Conservation (phyloP, 106 monocot genomes). For the Dioscorea alata region DNA sequence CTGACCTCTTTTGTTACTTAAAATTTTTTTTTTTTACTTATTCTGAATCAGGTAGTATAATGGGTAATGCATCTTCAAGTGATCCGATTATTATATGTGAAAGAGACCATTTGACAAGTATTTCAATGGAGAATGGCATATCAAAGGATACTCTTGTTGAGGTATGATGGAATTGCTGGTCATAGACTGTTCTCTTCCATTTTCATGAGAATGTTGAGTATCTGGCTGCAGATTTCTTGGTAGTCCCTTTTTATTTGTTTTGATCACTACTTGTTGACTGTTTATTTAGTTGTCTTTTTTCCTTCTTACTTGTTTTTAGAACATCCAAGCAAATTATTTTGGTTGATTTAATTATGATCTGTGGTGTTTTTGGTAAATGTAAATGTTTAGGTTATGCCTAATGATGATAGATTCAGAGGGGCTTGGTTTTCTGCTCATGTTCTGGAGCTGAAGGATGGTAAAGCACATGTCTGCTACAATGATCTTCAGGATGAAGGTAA, state of each 20-base stretch:
- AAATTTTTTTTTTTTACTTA: not conserved
- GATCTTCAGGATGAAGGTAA: slow-evolving; percentile 62
- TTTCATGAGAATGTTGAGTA: not conserved
- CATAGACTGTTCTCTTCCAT: not conserved
- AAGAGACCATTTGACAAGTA: slow-evolving; percentile 9
- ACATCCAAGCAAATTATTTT: not conserved
- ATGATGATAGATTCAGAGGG: slow-evolving; percentile 49
- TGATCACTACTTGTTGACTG: not conserved
- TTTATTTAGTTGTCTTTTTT: not conserved
- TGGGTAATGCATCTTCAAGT: slow-evolving; percentile 12
- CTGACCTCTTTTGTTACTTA: not conserved
- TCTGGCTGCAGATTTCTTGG: not conserved
- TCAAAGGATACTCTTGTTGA: slow-evolving; percentile 63
- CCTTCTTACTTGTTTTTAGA: not conserved
- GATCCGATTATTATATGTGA: slow-evolving; percentile 8
- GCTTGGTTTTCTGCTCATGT: slow-evolving; percentile 84
- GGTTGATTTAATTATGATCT: not conserved
- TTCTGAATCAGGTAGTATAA: slow-evolving; percentile 9
- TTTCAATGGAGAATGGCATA: slow-evolving; percentile 32
- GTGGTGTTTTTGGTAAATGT: not conserved
- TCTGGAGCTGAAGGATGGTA: slow-evolving; percentile 58
- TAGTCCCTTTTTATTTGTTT: not conserved
- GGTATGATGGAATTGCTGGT: slow-evolving; percentile 23
- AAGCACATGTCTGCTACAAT: slow-evolving; percentile 58
- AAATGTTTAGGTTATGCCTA: slow-evolving; percentile 46